A percentile compares a stretch with the other conserved stretches of the same genome.
These are phyloP conservation scores for Astrocystis sublimbata DNA, from an alignment of 495 filamentous ascomycete genomes.

Conservation along the genomic window DNA sequence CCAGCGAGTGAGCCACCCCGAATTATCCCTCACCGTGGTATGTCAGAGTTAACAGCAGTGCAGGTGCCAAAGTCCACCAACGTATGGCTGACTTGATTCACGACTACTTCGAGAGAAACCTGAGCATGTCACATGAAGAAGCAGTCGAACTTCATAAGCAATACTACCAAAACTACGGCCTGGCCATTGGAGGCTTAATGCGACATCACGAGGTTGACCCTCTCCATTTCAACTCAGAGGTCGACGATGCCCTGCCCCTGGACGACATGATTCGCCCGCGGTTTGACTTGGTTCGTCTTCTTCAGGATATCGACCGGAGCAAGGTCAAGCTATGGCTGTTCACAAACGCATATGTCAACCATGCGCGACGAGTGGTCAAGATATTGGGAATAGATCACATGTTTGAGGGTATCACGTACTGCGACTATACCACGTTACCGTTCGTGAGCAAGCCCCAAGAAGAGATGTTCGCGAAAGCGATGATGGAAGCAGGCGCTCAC, in stretches of 20 bases:
- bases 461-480: constrained; percentile 78
- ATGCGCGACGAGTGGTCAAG: constrained; percentile 77
- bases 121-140: constrained; percentile 61
- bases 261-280: constrained; percentile 43
- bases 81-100: constrained; percentile 64
- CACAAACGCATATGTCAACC: constrained; percentile 89
- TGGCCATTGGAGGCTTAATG: constrained; percentile 78
- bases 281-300: constrained; percentile 59
- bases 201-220: constrained; percentile 80
- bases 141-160: constrained; percentile 68
- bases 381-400: constrained; percentile 76
- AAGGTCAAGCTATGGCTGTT: constrained; percentile 89
- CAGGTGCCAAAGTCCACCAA: constrained; percentile 58
- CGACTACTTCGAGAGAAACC: constrained; percentile 67
- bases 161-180: constrained; percentile 80
- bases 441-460: constrained; percentile 79
- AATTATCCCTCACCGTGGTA: background rate
- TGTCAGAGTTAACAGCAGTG: constrained; percentile 6
- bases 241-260: constrained; percentile 80
- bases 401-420: constrained; percentile 88
- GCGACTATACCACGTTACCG: constrained; percentile 67
- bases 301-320: constrained; percentile 68
- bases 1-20: constrained; percentile 11
- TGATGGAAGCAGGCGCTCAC: constrained; percentile 59
- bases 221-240: constrained; percentile 74